These are phyloP conservation scores for Alternaria ethzedia DNA, from an alignment of 2,329 filamentous ascomycete genomes.

Conservation along the genomic window DNA sequence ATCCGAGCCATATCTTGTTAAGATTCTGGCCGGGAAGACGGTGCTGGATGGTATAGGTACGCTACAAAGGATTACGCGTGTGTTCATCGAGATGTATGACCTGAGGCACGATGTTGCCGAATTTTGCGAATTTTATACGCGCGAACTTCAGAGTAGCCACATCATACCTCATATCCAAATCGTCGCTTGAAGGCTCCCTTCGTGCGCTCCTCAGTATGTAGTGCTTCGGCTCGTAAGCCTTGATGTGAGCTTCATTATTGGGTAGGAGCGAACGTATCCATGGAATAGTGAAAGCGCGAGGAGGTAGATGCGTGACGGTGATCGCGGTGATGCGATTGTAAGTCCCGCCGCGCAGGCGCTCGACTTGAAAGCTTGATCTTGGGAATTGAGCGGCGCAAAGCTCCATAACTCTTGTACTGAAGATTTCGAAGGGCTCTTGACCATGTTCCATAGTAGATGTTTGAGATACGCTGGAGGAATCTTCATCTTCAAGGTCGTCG, in stretches of 20 bases:
- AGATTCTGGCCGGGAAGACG: not conserved
- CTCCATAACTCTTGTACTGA: conserved; percentile 5
- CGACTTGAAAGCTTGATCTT: conserved; percentile 6
- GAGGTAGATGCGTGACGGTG: not conserved
- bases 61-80: not conserved
- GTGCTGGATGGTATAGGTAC: not conserved
- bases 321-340: conserved; percentile 28
- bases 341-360: conserved; percentile 25
- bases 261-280: not conserved
- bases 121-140: not conserved
- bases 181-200: not conserved
- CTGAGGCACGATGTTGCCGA: not conserved
- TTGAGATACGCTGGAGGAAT: not conserved
- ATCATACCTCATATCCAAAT: not conserved
- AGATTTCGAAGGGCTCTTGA: conserved; percentile 7
- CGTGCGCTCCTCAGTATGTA: not conserved
- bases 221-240: not conserved
- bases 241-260: not conserved
- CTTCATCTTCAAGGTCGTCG: not conserved
- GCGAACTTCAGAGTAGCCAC: not conserved
- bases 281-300: not conserved
- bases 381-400: not conserved
- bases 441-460: not conserved
- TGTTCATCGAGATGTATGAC: not conserved
- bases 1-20: not conserved